phyloP scores from a whole-genome alignment of 139 green algal species.

The Raphidocelis subcapitata region DNA sequence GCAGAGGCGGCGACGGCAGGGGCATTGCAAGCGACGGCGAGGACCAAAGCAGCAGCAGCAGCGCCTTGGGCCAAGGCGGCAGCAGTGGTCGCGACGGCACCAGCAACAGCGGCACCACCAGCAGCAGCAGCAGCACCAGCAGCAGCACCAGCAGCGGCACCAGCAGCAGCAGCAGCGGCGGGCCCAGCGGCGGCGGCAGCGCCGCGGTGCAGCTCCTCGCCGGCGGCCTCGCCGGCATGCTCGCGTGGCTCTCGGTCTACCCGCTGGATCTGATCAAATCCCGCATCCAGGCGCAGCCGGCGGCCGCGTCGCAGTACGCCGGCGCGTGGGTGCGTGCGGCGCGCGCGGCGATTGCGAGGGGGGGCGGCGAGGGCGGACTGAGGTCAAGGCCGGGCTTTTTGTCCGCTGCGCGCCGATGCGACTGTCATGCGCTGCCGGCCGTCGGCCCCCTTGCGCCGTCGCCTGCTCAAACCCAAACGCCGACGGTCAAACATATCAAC shows the following conservation, averaged over 20 bases:
- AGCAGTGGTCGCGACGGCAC: not conserved
- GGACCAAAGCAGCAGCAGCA: not conserved
- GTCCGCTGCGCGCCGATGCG: too few relatives aligned
- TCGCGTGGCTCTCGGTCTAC: constrained; percentile 65
- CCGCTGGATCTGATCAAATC: constrained; percentile 54
- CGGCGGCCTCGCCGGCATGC: constrained; percentile 49
- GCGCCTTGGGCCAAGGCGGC: not conserved
- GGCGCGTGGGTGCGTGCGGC: too few relatives aligned
- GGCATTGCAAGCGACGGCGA: not conserved
- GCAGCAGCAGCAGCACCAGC: not conserved
- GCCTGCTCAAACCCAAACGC: not conserved
- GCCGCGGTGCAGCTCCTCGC: constrained; percentile 33
- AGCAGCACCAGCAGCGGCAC: not conserved
- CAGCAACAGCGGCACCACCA: not conserved
- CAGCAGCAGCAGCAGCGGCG: constrained; percentile 7
- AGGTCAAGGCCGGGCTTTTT: too few relatives aligned
- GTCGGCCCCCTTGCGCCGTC: not conserved
- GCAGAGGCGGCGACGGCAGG: not conserved
- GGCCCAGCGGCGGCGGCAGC: not conserved
- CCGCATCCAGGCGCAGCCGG: too few relatives aligned
- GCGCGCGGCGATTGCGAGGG: too few relatives aligned
- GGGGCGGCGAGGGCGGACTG: too few relatives aligned
- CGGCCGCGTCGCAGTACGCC: too few relatives aligned
- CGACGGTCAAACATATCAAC: not conserved
- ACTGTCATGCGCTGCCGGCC: not conserved